Evolutionary conservation across 2,329 filamentous ascomycete species (phyloP).

Genomic region (Setomelanomma holmii): DNA sequence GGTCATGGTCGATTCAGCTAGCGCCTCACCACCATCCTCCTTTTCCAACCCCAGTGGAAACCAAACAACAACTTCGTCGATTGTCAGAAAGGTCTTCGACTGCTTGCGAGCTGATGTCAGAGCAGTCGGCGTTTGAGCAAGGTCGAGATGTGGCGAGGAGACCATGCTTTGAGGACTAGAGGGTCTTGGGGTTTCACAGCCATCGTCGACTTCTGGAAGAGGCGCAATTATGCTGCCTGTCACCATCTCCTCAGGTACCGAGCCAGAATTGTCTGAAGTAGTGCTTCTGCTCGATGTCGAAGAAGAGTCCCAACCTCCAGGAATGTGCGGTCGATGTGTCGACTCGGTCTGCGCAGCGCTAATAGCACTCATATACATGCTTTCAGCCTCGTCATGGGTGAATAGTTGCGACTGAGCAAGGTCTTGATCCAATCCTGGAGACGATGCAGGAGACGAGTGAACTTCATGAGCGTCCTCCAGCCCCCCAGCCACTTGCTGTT

Average conservation of each 20-base stretch:
- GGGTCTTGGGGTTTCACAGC: slow-evolving; percentile 50
- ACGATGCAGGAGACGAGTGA: slow-evolving; percentile 10
- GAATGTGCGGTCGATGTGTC: slow-evolving; percentile 37
- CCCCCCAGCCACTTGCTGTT: slow-evolving; percentile 18
- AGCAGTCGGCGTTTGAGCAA: slow-evolving; percentile 4
- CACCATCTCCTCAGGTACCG: slow-evolving; percentile 39
- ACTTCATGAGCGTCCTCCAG: slow-evolving; percentile 6
- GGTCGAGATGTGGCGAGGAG: slow-evolving; percentile 18
- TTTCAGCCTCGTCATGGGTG: slow-evolving; percentile 80
- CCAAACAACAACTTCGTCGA: slow-evolving; percentile 49
- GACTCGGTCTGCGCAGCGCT: slow-evolving; percentile 49
- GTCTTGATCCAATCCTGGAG: slow-evolving; percentile 24
- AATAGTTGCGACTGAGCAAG: slow-evolving; percentile 69
- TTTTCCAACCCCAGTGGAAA: slow-evolving; percentile 42
- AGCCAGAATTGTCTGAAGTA: slow-evolving; percentile 32
- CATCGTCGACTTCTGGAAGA: slow-evolving; percentile 40
- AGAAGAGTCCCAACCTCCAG: slow-evolving; percentile 53
- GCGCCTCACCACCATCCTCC: slow-evolving; percentile 4
- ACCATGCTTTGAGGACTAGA: slow-evolving; percentile 37
- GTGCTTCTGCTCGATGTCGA: slow-evolving; percentile 41
- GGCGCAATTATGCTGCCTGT: slow-evolving; percentile 40
- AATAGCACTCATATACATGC: slow-evolving; percentile 82
- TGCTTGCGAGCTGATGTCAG: slow-evolving; percentile 18
- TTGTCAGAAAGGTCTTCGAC: slow-evolving; percentile 42
- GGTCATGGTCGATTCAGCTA: slow-evolving; percentile 16